These are phyloP conservation scores for Priceomyces melissophilus DNA, from an alignment of 805 yeast genomes.

Conservation along the genomic window DNA sequence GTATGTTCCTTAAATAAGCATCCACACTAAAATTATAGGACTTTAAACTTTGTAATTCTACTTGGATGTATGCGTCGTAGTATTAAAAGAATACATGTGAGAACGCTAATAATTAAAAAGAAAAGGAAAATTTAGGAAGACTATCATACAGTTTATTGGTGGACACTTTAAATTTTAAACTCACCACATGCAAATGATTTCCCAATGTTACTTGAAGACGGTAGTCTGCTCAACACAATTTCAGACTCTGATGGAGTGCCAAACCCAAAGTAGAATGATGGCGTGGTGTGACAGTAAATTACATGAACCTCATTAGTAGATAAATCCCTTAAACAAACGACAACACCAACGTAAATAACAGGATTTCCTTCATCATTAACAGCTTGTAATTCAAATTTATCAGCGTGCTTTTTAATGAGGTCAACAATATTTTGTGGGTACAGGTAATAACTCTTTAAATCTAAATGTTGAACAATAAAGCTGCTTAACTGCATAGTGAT, in stretches of 20 bases:
- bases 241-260: conserved; percentile 12
- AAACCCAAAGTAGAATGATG: conserved; percentile 33
- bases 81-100: neutral
- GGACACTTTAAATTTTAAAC: conserved; percentile 4
- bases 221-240: conserved; percentile 22
- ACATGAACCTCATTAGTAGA: conserved; percentile 10
- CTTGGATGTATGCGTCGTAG: neutral
- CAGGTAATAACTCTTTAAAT: conserved; percentile 14
- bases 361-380: conserved; percentile 2
- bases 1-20: conserved; percentile 9
- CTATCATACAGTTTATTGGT: neutral
- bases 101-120: too few relatives aligned
- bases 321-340: conserved; percentile 18
- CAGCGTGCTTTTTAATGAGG: conserved; percentile 11
- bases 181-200: conserved; percentile 27
- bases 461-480: conserved; percentile 12
- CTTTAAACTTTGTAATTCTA: neutral
- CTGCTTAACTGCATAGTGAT: conserved; percentile 41
- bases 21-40: neutral
- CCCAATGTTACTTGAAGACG: conserved; percentile 12
- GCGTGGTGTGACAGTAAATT: conserved; percentile 38
- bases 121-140: too few relatives aligned
- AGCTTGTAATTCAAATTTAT: conserved; percentile 6
- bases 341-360: conserved; percentile 29
- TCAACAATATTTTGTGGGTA: conserved; percentile 16